Evolutionary conservation across 495 filamentous ascomycete species (phyloP).

Genomic region (Hypoxylon crocopeplum): DNA sequence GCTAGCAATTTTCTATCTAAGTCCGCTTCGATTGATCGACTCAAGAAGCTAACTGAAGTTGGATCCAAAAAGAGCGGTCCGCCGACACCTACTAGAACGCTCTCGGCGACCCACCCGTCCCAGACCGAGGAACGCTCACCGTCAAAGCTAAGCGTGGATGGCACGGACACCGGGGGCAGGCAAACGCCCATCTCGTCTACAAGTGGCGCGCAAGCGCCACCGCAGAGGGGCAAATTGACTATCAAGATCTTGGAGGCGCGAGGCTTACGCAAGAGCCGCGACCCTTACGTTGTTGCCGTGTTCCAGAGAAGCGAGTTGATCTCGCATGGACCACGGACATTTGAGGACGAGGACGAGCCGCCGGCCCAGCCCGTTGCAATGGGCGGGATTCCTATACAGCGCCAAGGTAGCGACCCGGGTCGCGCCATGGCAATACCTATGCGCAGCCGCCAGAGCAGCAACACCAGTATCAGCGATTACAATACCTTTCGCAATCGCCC

Average conservation of each 20-base stretch:
- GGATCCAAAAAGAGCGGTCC: conserved; percentile 84
- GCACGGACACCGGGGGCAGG: conserved; percentile 48
- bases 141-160: conserved; percentile 47
- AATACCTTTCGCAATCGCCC: conserved; percentile 68
- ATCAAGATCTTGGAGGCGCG: conserved; percentile 86
- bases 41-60: conserved; percentile 88
- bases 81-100: conserved; percentile 83
- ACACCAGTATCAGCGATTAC: conserved; percentile 78
- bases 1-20: conserved; percentile 60
- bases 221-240: conserved; percentile 85
- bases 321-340: conserved; percentile 75
- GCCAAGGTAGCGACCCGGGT: conserved; percentile 76
- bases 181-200: conserved; percentile 49
- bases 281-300: conserved; percentile 95
- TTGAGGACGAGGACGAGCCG: conserved; percentile 57
- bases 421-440: conserved; percentile 94
- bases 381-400: conserved; percentile 67
- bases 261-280: conserved; percentile 77
- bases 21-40: conserved; percentile 66
- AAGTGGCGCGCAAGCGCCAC: conserved; percentile 67
- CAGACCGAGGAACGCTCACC: conserved; percentile 48
- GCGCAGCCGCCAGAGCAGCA: conserved; percentile 92
- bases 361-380: conserved; percentile 49
- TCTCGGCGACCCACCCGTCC: conserved; percentile 63
- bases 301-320: conserved; percentile 98